These are phyloP conservation scores for Sclerotinia nivalis DNA, from an alignment of 2,329 filamentous ascomycete species.

Conservation along the genomic window DNA sequence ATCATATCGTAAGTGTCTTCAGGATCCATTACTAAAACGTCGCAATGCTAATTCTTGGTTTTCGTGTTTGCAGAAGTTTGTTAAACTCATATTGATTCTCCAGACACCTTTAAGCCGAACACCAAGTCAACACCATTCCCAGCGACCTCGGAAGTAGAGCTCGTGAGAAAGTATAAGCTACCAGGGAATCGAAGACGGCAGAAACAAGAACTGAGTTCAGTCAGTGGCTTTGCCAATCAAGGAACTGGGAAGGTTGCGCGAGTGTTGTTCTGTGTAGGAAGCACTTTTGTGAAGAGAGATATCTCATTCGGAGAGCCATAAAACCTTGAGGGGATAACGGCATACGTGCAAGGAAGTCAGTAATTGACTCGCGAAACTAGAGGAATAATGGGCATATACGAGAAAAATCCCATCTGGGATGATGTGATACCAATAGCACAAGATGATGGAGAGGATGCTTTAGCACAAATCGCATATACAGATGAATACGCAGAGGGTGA, in stretches of 20 bases:
- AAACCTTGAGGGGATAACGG: background rate
- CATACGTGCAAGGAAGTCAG: background rate
- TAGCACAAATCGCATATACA: slow-evolving; percentile 91
- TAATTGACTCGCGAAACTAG: background rate
- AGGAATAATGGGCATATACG: slow-evolving; percentile 36
- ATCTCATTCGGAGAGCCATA: background rate
- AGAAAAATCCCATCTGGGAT: slow-evolving; percentile 71
- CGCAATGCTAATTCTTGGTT: background rate
- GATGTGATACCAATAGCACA: slow-evolving; percentile 82
- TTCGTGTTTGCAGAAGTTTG: background rate
- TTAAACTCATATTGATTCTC: background rate
- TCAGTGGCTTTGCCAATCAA: background rate
- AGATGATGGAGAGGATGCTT: slow-evolving; percentile 77
- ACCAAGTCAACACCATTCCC: background rate
- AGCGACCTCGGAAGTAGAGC: background rate
- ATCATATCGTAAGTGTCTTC: background rate
- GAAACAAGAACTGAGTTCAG: too few relatives aligned
- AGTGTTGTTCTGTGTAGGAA: background rate
- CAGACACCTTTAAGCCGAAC: background rate
- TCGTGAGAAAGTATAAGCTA: background rate
- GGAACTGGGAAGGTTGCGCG: background rate
- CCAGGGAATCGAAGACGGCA: background rate
- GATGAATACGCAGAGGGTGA: slow-evolving; percentile 81
- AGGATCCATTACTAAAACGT: background rate
- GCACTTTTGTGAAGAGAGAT: background rate